Evolutionary conservation across 495 filamentous ascomycete genomes (phyloP).

Genomic region (Bathelium albidoporum): DNA sequence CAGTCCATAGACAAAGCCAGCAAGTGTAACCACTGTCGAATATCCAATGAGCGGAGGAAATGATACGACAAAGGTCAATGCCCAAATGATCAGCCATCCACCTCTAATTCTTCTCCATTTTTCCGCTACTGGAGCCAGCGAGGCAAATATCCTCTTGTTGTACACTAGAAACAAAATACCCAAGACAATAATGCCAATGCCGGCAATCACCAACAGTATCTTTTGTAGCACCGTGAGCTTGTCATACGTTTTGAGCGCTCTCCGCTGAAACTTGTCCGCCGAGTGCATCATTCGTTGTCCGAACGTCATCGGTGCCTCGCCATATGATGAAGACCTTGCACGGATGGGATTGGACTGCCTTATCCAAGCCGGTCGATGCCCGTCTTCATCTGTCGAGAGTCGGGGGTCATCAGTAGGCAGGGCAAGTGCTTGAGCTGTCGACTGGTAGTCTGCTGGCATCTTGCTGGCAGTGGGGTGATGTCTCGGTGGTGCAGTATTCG

Average conservation of each 20-base stretch:
- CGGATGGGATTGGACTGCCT: slow-evolving; percentile 36
- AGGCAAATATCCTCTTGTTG: slow-evolving; percentile 64
- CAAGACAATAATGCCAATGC: slow-evolving; percentile 40
- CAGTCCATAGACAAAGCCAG: slow-evolving; percentile 91
- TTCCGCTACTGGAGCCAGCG: slow-evolving; percentile 57
- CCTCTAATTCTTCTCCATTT: slow-evolving; percentile 57
- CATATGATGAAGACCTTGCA: slow-evolving; percentile 24
- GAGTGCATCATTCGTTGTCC: slow-evolving; percentile 38
- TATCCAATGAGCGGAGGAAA: slow-evolving; percentile 93
- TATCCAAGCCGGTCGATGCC: slow-evolving; percentile 28
- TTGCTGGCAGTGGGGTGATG: not conserved
- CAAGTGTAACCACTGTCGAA: slow-evolving; percentile 70
- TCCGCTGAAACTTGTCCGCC: slow-evolving; percentile 34
- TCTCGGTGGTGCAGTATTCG: not conserved
- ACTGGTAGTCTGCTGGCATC: slow-evolving; percentile 34
- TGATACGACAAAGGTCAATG: slow-evolving; percentile 61
- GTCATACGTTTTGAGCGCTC: slow-evolving; percentile 33
- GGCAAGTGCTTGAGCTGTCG: slow-evolving; percentile 55
- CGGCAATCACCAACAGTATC: slow-evolving; percentile 43
- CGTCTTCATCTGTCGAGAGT: not conserved
- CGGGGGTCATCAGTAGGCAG: slow-evolving; percentile 40
- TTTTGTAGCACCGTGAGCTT: slow-evolving; percentile 52
- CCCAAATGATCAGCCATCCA: slow-evolving; percentile 74
- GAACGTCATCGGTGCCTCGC: slow-evolving; percentile 20
- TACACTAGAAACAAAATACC: slow-evolving; percentile 61